These are phyloP conservation scores for Candida neerlandica DNA, from an alignment of 1,139 yeast genomes.

Conservation along the genomic window DNA sequence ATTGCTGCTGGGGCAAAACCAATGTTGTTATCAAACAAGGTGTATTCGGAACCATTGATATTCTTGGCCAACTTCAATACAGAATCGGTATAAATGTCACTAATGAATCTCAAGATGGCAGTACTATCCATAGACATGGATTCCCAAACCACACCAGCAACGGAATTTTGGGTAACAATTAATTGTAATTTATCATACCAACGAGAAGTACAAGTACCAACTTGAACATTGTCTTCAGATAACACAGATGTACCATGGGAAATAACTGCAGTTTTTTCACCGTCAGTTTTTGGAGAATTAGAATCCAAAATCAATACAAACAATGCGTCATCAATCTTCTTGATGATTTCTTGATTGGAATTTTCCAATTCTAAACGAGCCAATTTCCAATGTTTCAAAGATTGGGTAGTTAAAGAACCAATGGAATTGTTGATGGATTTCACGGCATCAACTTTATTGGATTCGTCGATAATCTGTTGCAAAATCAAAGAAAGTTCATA, in stretches of 20 bases:
- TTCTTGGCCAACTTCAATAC: conserved; percentile 70
- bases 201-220: conserved; percentile 75
- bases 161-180: conserved; percentile 67
- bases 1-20: conserved; percentile 40
- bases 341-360: conserved; percentile 47
- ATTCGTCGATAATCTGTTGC: conserved; percentile 49
- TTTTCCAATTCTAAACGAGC: conserved; percentile 54
- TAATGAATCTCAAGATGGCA: conserved; percentile 68
- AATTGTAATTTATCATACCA: conserved; percentile 81
- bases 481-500: conserved; percentile 57
- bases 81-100: conserved; percentile 76
- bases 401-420: conserved; percentile 72
- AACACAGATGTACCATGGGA: conserved; percentile 68
- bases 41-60: conserved; percentile 70
- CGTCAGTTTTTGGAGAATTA: conserved; percentile 54
- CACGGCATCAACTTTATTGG: conserved; percentile 39
- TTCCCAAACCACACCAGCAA: conserved; percentile 77
- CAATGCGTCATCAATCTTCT: conserved; percentile 60
- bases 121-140: conserved; percentile 81
- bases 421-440: conserved; percentile 56
- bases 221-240: conserved; percentile 58
- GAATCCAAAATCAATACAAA: conserved; percentile 70
- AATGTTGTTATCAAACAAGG: conserved; percentile 53
- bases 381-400: conserved; percentile 61
- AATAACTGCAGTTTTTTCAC: conserved; percentile 47